A percentile compares a stretch with the other conserved stretches of the same genome.
These are phyloP conservation scores for Asclepias syriaca DNA, from an alignment of 257 asterid genomes.

Conservation along the genomic window DNA sequence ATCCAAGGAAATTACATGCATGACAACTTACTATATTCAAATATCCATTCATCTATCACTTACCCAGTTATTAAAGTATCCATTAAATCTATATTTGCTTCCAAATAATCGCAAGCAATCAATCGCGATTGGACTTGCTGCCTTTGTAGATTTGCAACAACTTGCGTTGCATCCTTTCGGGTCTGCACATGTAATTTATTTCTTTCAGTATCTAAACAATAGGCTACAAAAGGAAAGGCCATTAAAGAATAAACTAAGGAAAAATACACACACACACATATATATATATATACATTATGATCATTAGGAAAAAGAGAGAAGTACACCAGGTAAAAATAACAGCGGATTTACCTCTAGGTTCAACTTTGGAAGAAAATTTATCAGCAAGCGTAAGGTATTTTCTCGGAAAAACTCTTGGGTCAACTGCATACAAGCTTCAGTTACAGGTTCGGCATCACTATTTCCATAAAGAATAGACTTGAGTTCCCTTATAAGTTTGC, in stretches of 20 bases:
- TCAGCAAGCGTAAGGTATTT: constrained; percentile 65
- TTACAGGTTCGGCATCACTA: constrained; percentile 83
- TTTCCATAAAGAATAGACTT: constrained; percentile 74
- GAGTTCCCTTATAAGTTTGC: constrained; percentile 67
- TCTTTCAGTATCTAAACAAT: constrained; percentile 5
- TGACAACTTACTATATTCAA: neutral
- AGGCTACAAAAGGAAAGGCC: neutral
- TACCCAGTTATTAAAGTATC: constrained; percentile 74
- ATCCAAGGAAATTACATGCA: neutral
- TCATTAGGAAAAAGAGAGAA: neutral
- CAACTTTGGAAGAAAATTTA: constrained; percentile 71
- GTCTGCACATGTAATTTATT: constrained; percentile 43
- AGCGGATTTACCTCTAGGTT: constrained; percentile 54
- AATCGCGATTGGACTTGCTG: constrained; percentile 92
- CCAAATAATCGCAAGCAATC: constrained; percentile 96
- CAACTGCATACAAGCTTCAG: constrained; percentile 81
- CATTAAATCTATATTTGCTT: constrained; percentile 84
- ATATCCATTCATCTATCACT: constrained; percentile 10
- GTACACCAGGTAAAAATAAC: constrained; percentile 5
- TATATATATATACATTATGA: too few species aligned
- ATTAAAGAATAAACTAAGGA: neutral
- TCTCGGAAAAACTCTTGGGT: constrained; percentile 86
- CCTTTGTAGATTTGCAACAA: constrained; percentile 97
- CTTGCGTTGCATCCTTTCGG: constrained; percentile 95
- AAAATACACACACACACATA: neutral